A percentile compares a stretch with the other conserved stretches of the same genome.
Evolutionary conservation across 495 filamentous ascomycete species (phyloP).

Genomic region (Podospora fimiseda): DNA sequence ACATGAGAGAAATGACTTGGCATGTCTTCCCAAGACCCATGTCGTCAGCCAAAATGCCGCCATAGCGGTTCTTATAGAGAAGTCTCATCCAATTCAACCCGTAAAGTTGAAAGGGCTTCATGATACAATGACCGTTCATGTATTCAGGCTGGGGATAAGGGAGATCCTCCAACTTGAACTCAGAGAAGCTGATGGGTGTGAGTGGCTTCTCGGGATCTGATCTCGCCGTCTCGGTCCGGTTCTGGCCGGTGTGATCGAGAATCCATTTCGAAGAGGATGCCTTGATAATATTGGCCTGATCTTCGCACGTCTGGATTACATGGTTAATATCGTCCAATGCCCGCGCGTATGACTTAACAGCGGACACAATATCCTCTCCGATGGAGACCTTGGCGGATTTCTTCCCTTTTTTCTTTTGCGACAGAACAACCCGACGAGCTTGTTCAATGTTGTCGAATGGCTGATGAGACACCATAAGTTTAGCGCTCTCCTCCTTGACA

Average conservation of each 20-base stretch:
- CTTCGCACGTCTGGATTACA: constrained; percentile 66
- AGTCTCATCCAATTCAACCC: constrained; percentile 90
- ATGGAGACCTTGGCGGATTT: constrained; percentile 31
- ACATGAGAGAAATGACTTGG: constrained; percentile 88
- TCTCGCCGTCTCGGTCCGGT: constrained; percentile 17
- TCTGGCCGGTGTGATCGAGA: constrained; percentile 60
- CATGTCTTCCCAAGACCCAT: constrained; percentile 98
- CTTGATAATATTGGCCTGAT: constrained; percentile 60
- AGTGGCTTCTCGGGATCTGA: constrained; percentile 22
- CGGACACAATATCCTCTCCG: constrained; percentile 35
- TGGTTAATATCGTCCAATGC: constrained; percentile 63
- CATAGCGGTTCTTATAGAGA: constrained; percentile 67
- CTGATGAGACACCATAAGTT: constrained; percentile 57
- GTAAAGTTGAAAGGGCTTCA: constrained; percentile 92
- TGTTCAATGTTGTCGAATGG: constrained; percentile 60
- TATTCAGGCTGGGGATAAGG: constrained; percentile 56
- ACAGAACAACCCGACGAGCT: constrained; percentile 54
- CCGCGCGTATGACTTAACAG: constrained; percentile 24
- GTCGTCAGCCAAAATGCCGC: constrained; percentile 90
- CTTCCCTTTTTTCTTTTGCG: constrained; percentile 30
- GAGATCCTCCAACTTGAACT: constrained; percentile 19
- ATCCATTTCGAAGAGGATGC: constrained; percentile 71
- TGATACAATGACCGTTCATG: constrained; percentile 60
- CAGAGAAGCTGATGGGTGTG: constrained; percentile 24
- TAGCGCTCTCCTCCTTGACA: constrained; percentile 59